phyloP scores from a whole-genome alignment of 208 protist species.

The Naegleria fowleri region DNA sequence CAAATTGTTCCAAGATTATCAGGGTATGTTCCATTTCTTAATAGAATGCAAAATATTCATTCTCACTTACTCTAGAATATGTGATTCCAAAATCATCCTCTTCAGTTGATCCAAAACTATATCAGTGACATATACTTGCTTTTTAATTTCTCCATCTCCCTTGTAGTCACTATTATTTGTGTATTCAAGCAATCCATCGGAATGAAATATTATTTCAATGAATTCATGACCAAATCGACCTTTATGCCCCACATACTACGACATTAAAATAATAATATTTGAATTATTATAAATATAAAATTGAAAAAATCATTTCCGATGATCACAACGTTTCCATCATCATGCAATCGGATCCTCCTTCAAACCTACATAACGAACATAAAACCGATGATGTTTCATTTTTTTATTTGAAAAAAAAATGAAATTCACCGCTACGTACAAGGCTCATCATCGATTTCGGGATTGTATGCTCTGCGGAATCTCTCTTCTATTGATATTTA shows the following conservation, averaged over 20 bases:
- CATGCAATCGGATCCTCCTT: no score
- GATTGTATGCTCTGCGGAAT: no score
- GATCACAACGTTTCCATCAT: no score
- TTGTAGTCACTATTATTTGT: conserved; percentile 89
- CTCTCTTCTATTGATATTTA: no score
- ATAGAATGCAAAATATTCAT: not conserved
- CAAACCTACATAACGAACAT: conserved; percentile 9
- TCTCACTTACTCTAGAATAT: conserved; percentile 60
- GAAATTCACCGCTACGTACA: no score
- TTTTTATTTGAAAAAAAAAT: no score
- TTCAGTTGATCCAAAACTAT: conserved; percentile 69
- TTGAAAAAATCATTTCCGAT: no score
- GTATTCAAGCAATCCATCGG: conserved; percentile 61
- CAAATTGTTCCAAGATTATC: conserved; percentile 16
- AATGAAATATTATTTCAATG: conserved; percentile 69
- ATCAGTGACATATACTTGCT: conserved; percentile 70
- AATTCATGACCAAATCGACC: conserved; percentile 89
- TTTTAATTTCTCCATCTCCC: conserved; percentile 76
- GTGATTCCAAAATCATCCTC: conserved; percentile 68
- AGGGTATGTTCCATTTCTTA: conserved; percentile 31
- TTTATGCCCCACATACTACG: conserved; percentile 80
- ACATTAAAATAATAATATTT: no score
- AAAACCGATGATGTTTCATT: not conserved
- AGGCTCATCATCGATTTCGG: no score
- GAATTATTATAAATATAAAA: no score